These are phyloP conservation scores for Agapanthus africanus DNA, from an alignment of 106 monocot genomes.

Conservation along the genomic window DNA sequence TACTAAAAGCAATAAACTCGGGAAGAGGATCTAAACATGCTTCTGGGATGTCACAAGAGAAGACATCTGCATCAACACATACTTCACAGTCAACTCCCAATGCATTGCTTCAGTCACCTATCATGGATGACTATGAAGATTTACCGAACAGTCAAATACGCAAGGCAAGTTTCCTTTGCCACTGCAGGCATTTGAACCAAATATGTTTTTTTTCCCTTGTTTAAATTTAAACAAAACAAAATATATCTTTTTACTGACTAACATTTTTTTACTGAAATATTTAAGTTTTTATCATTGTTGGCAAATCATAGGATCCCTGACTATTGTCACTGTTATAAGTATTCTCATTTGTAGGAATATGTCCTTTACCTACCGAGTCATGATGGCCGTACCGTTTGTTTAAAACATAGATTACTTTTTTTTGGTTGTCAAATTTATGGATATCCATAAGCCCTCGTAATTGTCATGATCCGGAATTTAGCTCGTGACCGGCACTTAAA, in stretches of 20 bases:
- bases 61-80: constrained; percentile 17
- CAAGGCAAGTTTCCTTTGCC: constrained; percentile 34
- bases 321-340: not conserved
- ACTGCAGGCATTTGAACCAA: constrained; percentile 6
- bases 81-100: constrained; percentile 14
- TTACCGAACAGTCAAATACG: constrained; percentile 84
- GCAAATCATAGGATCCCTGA: not conserved
- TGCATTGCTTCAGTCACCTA: constrained; percentile 12
- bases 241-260: not conserved
- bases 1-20: constrained; percentile 54
- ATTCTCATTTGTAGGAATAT: not conserved
- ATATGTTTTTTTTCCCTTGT: not conserved
- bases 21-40: constrained; percentile 29
- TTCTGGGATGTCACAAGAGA: constrained; percentile 22
- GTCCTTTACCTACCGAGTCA: not conserved
- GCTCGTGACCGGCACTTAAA: no score
- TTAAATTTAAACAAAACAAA: not conserved
- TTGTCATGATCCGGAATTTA: no score
- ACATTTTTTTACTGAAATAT: not conserved
- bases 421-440: not conserved
- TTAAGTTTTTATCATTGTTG: not conserved
- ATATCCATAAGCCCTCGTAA: not conserved
- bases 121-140: constrained; percentile 52
- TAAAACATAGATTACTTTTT: not conserved
- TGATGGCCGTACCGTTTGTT: not conserved